Evolutionary conservation across 2,329 filamentous ascomycete genomes (phyloP).

Genomic region (Hypoxylon sp.): DNA sequence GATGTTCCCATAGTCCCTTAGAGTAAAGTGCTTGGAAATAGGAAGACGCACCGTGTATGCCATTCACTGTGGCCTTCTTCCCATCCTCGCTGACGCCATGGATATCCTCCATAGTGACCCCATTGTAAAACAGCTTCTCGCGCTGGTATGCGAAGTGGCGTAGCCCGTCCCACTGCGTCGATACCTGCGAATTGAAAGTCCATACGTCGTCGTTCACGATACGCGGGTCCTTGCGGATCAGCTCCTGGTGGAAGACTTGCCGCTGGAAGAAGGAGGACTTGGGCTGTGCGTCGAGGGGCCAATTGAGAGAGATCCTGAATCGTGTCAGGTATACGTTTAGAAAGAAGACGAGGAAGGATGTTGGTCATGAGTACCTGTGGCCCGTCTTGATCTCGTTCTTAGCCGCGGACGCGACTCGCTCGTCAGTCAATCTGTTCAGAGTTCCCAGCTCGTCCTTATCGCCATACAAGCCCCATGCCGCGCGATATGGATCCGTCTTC

Average conservation of each 20-base stretch:
- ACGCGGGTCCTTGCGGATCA: conserved; percentile 66
- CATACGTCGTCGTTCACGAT: conserved; percentile 73
- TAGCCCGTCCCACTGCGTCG: conserved; percentile 71
- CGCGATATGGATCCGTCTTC: conserved; percentile 61
- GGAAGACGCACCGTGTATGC: conserved; percentile 56
- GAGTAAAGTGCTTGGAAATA: background rate
- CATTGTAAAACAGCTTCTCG: conserved; percentile 57
- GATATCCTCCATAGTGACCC: conserved; percentile 59
- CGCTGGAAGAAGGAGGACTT: conserved; percentile 69
- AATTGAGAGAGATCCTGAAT: conserved; percentile 70
- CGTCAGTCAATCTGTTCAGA: conserved; percentile 71
- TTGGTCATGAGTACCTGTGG: conserved; percentile 55
- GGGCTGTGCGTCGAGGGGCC: conserved; percentile 69
- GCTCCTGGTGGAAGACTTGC: conserved; percentile 67
- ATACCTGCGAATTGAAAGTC: conserved; percentile 71
- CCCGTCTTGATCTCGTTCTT: conserved; percentile 69
- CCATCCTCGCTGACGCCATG: conserved; percentile 53
- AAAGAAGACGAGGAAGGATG: background rate
- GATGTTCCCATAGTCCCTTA: background rate
- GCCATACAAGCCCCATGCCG: conserved; percentile 68
- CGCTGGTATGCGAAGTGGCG: conserved; percentile 66
- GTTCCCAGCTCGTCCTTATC: conserved; percentile 71
- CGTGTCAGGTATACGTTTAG: background rate
- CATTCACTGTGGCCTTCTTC: conserved; percentile 57
- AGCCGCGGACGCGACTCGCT: conserved; percentile 66